phyloP scores from a whole-genome alignment of 306 rosid genomes.

The Malus asiatica region DNA sequence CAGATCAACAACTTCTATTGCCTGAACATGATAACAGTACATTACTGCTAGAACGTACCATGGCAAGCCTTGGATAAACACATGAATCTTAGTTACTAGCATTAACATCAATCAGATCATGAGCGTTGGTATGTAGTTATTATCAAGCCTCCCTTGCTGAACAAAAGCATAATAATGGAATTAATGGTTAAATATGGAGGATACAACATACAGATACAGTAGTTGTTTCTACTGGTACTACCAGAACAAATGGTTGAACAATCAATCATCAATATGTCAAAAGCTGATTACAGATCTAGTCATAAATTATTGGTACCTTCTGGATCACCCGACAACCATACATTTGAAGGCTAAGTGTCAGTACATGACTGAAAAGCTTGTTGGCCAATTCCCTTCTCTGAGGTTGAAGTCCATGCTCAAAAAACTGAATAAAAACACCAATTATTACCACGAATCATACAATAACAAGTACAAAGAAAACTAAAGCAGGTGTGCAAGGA shows the following conservation, averaged over 20 bases:
- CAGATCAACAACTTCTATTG: slow-evolving; percentile 95
- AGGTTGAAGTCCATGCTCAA: slow-evolving; percentile 83
- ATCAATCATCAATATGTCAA: not conserved
- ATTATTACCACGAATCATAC: slow-evolving; percentile 6
- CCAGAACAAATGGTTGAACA: not conserved
- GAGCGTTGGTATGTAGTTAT: not conserved
- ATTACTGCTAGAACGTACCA: not conserved
- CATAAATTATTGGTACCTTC: slow-evolving; percentile 50
- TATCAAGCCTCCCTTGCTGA: not conserved
- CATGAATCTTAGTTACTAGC: not conserved
- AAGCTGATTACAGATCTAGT: not conserved
- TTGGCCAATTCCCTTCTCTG: slow-evolving; percentile 91
- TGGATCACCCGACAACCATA: slow-evolving; percentile 98
- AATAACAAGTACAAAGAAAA: not conserved
- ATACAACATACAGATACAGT: not conserved
- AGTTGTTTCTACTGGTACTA: not conserved
- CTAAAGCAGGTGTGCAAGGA: not conserved
- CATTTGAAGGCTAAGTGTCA: slow-evolving; percentile 94
- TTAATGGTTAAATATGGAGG: not conserved
- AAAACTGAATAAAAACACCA: slow-evolving; percentile 50
- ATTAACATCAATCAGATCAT: not conserved
- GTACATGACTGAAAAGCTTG: slow-evolving; percentile 72
- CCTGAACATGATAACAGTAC: slow-evolving; percentile 32
- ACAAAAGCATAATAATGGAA: not conserved
- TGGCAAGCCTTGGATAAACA: not conserved